Conservation (phyloP, 169 alveolate genomes). For the Plasmodium ovale region DNA sequence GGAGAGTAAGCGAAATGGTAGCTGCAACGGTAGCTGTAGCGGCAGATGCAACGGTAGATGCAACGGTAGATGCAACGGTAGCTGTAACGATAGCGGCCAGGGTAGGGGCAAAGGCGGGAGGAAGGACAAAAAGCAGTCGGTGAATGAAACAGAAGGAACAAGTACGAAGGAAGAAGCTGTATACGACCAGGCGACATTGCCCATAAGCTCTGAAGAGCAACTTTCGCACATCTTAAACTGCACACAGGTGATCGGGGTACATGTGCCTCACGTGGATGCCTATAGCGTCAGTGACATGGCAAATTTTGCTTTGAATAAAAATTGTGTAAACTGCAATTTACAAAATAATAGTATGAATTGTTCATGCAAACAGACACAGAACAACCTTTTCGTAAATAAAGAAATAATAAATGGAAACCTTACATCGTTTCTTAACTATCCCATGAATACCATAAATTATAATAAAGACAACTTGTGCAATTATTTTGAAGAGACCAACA, state of each 20-base stretch:
- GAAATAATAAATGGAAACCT: constrained; percentile 16
- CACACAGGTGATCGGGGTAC: not conserved
- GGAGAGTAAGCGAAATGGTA: not conserved
- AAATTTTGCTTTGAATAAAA: not conserved
- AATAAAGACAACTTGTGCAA: constrained; percentile 11
- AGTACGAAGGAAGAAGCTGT: not conserved
- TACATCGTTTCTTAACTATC: not conserved
- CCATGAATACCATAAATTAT: constrained; percentile 22
- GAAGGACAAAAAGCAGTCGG: not conserved
- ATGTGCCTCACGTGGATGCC: not conserved
- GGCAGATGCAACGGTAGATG: not conserved
- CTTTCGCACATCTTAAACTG: not conserved
- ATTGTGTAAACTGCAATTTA: constrained; percentile 3
- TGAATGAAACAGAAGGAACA: not conserved
- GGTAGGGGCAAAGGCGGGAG: not conserved
- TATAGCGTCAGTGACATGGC: not conserved
- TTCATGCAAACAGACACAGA: not conserved
- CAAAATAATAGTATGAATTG: not conserved
- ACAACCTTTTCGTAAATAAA: constrained; percentile 2
- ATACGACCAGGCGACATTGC: not conserved
- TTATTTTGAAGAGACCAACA: constrained; percentile 10
- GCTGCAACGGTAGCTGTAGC: not conserved
- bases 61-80: not conserved
- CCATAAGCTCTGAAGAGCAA: not conserved
- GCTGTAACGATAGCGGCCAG: not conserved